Evolutionary conservation across 2,329 filamentous ascomycete genomes (phyloP).

Genomic region (Septoria petroselini): DNA sequence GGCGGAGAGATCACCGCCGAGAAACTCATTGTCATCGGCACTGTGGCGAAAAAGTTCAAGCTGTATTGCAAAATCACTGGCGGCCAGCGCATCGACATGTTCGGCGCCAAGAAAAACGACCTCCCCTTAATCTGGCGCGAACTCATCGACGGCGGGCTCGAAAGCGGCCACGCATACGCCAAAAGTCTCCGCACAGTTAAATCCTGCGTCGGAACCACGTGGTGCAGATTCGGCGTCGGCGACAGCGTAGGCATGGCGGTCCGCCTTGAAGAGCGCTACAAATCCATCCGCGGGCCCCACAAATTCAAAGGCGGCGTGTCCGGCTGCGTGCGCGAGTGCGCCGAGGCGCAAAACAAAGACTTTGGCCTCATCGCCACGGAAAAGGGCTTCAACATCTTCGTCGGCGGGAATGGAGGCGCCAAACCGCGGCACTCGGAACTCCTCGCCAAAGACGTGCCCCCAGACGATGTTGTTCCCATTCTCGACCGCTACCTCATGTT

Average conservation of each 20-base stretch:
- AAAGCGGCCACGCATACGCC: conserved; percentile 85
- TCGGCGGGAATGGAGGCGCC: conserved; percentile 84
- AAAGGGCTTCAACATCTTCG: conserved; percentile 90
- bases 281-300: conserved; percentile 82
- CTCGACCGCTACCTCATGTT: conserved; percentile 88
- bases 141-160: conserved; percentile 79
- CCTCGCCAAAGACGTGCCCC: conserved; percentile 79
- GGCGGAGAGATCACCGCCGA: conserved; percentile 86
- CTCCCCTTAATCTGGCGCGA: conserved; percentile 76
- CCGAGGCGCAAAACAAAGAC: conserved; percentile 89
- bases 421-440: conserved; percentile 79
- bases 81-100: conserved; percentile 88
- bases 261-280: conserved; percentile 83
- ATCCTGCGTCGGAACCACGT: conserved; percentile 85
- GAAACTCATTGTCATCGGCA: conserved; percentile 77
- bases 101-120: conserved; percentile 85
- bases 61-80: conserved; percentile 92
- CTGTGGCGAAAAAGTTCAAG: conserved; percentile 77
- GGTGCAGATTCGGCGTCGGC: conserved; percentile 85
- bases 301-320: conserved; percentile 84
- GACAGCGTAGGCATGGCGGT: conserved; percentile 91
- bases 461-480: conserved; percentile 76
- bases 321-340: conserved; percentile 88
- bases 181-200: conserved; percentile 88
- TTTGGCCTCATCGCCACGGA: conserved; percentile 90